Evolutionary conservation across 164 flowering plant genomes (phyloP).

Genomic region (Aristolochia fimbriata): DNA sequence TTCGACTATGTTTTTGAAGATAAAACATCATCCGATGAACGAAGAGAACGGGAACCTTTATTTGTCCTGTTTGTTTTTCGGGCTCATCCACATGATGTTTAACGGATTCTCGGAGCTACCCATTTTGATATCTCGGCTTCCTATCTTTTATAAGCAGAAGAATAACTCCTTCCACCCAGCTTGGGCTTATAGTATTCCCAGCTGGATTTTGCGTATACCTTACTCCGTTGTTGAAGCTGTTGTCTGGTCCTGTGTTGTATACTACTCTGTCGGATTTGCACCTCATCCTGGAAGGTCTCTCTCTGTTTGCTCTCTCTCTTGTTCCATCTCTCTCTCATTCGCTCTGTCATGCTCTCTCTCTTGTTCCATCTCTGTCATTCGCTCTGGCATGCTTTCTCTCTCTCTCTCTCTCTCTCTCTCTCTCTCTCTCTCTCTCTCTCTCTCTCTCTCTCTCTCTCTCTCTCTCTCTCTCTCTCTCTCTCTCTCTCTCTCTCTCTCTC

Average conservation of each 20-base stretch:
- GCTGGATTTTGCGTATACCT: slow-evolving; percentile 81
- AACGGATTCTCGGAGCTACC: slow-evolving; percentile 88
- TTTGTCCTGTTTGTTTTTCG: slow-evolving; percentile 70
- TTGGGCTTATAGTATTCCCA: slow-evolving; percentile 71
- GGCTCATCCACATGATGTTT: slow-evolving; percentile 79
- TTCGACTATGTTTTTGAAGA: slow-evolving; percentile 61
- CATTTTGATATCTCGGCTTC: slow-evolving; percentile 69
- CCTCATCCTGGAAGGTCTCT: slow-evolving; percentile 65
- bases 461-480: background rate
- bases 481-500: background rate
- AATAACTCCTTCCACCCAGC: slow-evolving; percentile 83
- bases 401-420: background rate
- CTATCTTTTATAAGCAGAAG: slow-evolving; percentile 84
- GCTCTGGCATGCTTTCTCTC: too few species aligned
- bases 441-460: background rate
- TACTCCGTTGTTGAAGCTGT: slow-evolving; percentile 69
- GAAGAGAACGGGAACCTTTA: slow-evolving; percentile 61
- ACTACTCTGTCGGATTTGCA: slow-evolving; percentile 76
- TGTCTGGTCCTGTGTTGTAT: slow-evolving; percentile 73
- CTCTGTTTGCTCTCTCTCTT: background rate
- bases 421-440: background rate
- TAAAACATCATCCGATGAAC: slow-evolving; percentile 57
- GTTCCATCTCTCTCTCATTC: background rate
- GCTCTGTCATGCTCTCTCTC: too few species aligned
- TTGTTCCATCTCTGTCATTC: too few species aligned